A percentile compares a stretch with the other conserved stretches of the same genome.
Conservation (phyloP, 2,329 filamentous ascomycete species). For the Colletotrichum sp. region DNA sequence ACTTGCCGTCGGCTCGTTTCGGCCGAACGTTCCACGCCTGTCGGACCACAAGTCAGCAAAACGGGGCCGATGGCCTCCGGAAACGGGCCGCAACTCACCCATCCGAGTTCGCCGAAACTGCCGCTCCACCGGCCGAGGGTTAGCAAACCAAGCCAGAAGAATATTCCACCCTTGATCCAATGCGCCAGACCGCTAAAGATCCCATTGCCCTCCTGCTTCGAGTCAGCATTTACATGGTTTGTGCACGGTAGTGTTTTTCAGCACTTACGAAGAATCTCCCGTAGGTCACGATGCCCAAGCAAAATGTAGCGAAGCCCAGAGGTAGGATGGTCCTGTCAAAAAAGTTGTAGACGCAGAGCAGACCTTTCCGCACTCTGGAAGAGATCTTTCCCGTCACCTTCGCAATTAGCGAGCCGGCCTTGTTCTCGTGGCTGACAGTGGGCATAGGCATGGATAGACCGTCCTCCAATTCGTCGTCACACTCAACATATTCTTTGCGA, state of each 20-base stretch:
- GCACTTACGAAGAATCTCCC: conserved; percentile 82
- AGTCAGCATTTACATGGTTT: neutral
- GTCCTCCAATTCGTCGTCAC: conserved; percentile 44
- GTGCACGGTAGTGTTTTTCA: neutral
- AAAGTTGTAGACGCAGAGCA: conserved; percentile 67
- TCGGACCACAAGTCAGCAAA: conserved; percentile 11
- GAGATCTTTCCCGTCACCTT: conserved; percentile 61
- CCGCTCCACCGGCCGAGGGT: conserved; percentile 91
- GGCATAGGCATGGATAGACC: conserved; percentile 47
- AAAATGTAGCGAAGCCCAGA: conserved; percentile 76
- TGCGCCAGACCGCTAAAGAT: conserved; percentile 90
- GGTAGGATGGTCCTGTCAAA: conserved; percentile 80
- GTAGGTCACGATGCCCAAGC: conserved; percentile 77
- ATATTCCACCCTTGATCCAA: conserved; percentile 93
- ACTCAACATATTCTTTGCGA: conserved; percentile 53
- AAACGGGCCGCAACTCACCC: conserved; percentile 53
- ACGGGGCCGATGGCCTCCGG: neutral
- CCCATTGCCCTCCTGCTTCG: conserved; percentile 62
- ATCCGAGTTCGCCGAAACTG: conserved; percentile 87
- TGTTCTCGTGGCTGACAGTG: conserved; percentile 34
- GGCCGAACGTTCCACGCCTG: conserved; percentile 88
- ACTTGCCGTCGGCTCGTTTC: conserved; percentile 56
- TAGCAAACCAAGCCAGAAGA: conserved; percentile 90
- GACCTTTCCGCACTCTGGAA: conserved; percentile 58
- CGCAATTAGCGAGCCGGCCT: conserved; percentile 51